A percentile compares a stretch with the other conserved stretches of the same genome.
Evolutionary conservation across 306 rosid species (phyloP).

Genomic region (Cicer chorassanicum): DNA sequence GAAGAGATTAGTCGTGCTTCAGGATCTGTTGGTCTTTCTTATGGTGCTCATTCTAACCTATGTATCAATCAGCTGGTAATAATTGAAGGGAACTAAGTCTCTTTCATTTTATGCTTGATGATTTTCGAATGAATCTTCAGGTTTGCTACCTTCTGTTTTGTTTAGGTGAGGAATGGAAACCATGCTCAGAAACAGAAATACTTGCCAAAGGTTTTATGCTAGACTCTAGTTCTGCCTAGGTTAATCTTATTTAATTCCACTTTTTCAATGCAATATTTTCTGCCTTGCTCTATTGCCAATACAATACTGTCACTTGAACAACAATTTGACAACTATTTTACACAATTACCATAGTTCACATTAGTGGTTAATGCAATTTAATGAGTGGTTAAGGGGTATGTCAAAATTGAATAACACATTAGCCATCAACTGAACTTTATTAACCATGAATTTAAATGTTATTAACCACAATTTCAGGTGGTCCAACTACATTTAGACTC

Average conservation of each 20-base stretch:
- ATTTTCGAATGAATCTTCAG: slow-evolving; percentile 35
- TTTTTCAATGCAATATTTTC: slow-evolving; percentile 28
- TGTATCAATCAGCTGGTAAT: slow-evolving; percentile 94
- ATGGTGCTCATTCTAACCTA: slow-evolving; percentile 95
- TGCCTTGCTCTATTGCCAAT: slow-evolving; percentile 29
- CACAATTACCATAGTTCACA: no score
- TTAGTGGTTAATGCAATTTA: no score
- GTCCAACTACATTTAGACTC: no score
- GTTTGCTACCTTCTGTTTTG: slow-evolving; percentile 30
- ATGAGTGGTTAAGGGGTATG: no score
- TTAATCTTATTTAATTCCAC: slow-evolving; percentile 18
- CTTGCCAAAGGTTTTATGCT: slow-evolving; percentile 77
- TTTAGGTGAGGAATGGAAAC: slow-evolving; percentile 89
- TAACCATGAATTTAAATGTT: no score
- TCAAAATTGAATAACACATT: no score
- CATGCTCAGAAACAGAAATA: slow-evolving; percentile 76
- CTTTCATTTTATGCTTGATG: slow-evolving; percentile 33
- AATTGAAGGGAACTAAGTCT: slow-evolving; percentile 41
- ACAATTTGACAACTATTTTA: no score
- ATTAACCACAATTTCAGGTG: no score
- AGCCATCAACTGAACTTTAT: no score
- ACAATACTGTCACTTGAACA: not conserved
- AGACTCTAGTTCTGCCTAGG: slow-evolving; percentile 33
- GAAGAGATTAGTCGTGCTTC: slow-evolving; percentile 99
- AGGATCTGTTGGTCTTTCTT: slow-evolving; percentile 93